Percentiles rank a stretch among this genome's conserved stretches.
phyloP scores from a whole-genome alignment of 371 early-diverging fungal species.

The Smittium mucronatum region DNA sequence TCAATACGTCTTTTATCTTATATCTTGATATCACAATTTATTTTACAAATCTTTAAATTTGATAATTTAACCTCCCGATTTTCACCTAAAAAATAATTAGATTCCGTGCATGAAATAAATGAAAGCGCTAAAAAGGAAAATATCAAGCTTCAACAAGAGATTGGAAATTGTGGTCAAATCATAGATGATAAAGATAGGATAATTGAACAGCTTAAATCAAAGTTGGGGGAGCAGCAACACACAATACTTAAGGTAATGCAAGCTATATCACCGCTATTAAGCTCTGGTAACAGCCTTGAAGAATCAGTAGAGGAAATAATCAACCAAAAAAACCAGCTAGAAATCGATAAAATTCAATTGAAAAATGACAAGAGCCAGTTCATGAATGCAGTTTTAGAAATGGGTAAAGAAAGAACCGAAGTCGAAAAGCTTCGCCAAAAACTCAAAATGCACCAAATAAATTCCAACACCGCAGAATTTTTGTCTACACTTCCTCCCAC shows the following conservation, averaged over 20 bases:
- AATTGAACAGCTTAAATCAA: not conserved
- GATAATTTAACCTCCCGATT: no score
- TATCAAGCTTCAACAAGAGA: not conserved
- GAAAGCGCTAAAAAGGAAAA: not conserved
- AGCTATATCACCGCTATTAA: not conserved
- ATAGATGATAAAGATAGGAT: not conserved
- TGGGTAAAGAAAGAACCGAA: constrained; percentile 6
- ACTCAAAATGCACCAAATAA: constrained; percentile 4
- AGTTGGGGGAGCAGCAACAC: not conserved
- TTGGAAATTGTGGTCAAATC: not conserved
- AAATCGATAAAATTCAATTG: not conserved
- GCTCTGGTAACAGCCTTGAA: not conserved
- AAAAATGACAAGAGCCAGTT: not conserved
- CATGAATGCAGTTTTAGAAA: not conserved
- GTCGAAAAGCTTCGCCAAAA: constrained; percentile 4
- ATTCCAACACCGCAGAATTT: not conserved
- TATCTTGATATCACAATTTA: no score
- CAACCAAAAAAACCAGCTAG: not conserved
- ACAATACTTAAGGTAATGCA: not conserved
- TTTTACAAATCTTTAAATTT: no score
- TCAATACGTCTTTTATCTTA: not conserved
- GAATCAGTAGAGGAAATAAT: not conserved
- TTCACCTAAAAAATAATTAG: no score
- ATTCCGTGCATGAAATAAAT: not conserved
- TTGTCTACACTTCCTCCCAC: constrained; percentile 2